Conservation (phyloP, 768 basidiomycete species). For the Xerocomellus amylosporus region DNA sequence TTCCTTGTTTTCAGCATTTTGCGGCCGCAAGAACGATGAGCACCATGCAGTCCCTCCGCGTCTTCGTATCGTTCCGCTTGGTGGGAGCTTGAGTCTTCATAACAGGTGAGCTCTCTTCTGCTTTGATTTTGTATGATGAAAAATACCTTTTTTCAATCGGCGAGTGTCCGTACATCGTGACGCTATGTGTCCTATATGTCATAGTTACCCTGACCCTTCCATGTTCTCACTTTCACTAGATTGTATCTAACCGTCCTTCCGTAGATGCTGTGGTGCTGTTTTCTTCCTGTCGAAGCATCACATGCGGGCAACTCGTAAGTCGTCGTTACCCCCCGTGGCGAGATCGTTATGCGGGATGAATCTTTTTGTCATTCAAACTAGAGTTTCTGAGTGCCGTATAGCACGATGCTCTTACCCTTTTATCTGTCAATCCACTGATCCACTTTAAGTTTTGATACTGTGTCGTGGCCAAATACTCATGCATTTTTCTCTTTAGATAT, state of each 20-base stretch:
- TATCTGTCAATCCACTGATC: constrained; percentile 68
- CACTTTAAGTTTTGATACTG: neutral
- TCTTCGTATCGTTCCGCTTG: neutral
- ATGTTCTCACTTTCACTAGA: neutral
- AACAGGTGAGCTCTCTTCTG: constrained; percentile 5
- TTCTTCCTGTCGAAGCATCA: neutral
- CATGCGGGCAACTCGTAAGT: constrained; percentile 4
- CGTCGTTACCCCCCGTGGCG: neutral
- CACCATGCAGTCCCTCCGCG: neutral
- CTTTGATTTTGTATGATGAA: constrained; percentile 48
- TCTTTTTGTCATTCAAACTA: constrained; percentile 73
- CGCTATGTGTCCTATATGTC: constrained; percentile 67
- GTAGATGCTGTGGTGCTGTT: neutral
- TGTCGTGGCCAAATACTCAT: neutral
- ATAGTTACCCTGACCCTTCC: constrained; percentile 89
- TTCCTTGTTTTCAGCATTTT: neutral
- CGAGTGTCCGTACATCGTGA: constrained; percentile 49
- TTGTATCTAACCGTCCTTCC: constrained; percentile 7
- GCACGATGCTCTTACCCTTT: constrained; percentile 64
- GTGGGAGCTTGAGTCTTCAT: neutral
- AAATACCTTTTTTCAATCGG: constrained; percentile 37
- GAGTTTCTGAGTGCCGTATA: constrained; percentile 77
- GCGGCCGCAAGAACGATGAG: neutral
- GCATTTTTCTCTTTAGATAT: constrained; percentile 2
- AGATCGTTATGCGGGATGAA: constrained; percentile 47